Conservation (phyloP, 2,329 filamentous ascomycete species). For the Pseudocercospora macadamiae region DNA sequence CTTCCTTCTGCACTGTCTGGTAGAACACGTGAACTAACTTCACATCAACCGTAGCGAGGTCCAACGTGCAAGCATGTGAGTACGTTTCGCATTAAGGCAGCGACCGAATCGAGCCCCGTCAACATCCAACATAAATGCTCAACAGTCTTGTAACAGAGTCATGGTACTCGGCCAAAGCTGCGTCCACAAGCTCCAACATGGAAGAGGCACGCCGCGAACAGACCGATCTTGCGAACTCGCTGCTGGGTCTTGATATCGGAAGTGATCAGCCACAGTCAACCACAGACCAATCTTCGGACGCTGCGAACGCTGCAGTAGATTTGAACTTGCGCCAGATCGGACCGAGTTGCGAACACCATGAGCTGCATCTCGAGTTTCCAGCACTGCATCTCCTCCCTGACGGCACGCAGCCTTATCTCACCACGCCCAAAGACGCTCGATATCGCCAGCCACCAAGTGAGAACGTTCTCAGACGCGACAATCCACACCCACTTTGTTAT, state of each 20-base stretch:
- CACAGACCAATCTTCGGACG: background rate
- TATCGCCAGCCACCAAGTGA: background rate
- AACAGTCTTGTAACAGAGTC: too few relatives aligned
- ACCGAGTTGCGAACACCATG: background rate
- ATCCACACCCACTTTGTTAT: background rate
- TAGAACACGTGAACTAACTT: too few relatives aligned
- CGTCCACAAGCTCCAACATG: background rate
- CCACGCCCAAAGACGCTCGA: background rate
- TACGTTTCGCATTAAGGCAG: too few relatives aligned
- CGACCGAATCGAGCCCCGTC: too few relatives aligned
- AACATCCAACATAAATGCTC: too few relatives aligned
- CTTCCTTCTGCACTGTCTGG: too few relatives aligned
- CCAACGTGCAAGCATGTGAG: too few relatives aligned
- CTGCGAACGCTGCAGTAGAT: background rate
- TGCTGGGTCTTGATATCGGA: background rate
- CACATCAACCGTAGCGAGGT: too few relatives aligned
- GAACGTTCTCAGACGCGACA: background rate
- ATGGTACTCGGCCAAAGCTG: too few relatives aligned
- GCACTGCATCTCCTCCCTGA: constrained; percentile 3
- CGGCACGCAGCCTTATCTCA: background rate
- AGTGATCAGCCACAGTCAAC: background rate
- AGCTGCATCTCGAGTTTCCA: constrained; percentile 5
- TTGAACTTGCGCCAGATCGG: background rate
- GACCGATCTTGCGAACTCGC: background rate
- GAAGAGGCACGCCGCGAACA: background rate